Evolutionary conservation across 2,329 filamentous ascomycete genomes (phyloP), one percentile per base, ranked within the genome.

Genomic region (Myrmaecium sp.): DNA sequence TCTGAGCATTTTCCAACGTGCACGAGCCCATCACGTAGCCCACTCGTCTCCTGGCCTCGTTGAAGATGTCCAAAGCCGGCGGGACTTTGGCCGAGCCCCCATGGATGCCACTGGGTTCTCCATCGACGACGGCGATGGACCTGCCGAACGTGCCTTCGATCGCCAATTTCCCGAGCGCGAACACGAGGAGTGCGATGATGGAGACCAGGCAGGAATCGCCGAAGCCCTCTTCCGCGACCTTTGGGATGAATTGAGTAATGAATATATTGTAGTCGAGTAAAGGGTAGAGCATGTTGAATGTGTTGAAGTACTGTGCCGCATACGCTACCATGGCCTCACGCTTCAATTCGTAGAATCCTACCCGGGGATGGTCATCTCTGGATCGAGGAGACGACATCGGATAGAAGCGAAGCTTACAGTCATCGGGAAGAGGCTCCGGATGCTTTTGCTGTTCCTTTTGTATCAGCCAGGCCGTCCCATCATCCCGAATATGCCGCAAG

Each of bases 251-350:
- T 6, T 19, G 5, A 5, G 55, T 51, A 33, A 58, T 48, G 41
- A 73, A 74, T 13, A 46, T 49, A 17, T 66, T 57, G n/a, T 64
- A 54, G 33, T 71, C 66, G 39, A 74, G 51, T 19, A 74, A 57
- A 0, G 69, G 69, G 36, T 64, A 62, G 9, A 70, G 39, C 8
- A 67, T 52, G 39, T 73, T 72, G 46, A 68, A 67, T 2, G 58
- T 63, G 36, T 68, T 61, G 39, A 74, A 74, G 38, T 67, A 74
- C 1, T 58, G 55, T 25, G 62, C 63, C 30, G 57, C 57, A 19
- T 67, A 51, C 14, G 51, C 49, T 30, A 60, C 55, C 46, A 71
- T 62, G 3, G 51, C 51, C 5, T 66, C 61, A 42, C 57, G 57
- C 8, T 52, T 55, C 25, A 70, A 38, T 4, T 39, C 40, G 9